These are phyloP conservation scores for Cruciata laevipes DNA, from an alignment of 257 asterid species.

Conservation along the genomic window DNA sequence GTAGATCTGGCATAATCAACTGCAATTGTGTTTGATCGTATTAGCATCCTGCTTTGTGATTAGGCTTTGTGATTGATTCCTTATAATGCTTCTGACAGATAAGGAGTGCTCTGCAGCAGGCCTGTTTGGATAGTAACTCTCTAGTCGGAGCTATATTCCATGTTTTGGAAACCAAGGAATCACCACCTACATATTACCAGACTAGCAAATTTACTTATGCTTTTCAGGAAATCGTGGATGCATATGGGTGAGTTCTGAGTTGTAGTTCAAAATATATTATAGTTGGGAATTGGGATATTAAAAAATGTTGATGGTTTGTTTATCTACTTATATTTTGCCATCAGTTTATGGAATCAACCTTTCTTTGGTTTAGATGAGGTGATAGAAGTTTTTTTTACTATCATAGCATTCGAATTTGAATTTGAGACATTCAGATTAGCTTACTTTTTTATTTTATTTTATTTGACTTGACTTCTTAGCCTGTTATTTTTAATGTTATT, in stretches of 20 bases:
- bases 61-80: constrained; percentile 1
- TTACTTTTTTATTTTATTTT: not conserved
- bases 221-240: constrained; percentile 59
- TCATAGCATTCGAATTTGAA: not conserved
- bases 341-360: not conserved
- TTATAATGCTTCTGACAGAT: constrained; percentile 34
- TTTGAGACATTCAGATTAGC: not conserved
- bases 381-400: not conserved
- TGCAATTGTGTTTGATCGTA: constrained; percentile 2
- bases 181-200: constrained; percentile 55
- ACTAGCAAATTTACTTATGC: constrained; percentile 54
- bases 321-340: not conserved
- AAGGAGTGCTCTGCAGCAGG: constrained; percentile 34
- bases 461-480: not conserved
- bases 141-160: constrained; percentile 52
- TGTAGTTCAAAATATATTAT: not conserved
- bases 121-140: constrained; percentile 45
- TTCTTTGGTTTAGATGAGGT: not conserved
- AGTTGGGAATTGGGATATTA: not conserved
- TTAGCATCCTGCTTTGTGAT: not conserved
- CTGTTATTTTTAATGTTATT: constrained; percentile 1
- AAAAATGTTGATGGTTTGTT: not conserved
- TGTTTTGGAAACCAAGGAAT: constrained; percentile 49
- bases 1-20: constrained; percentile 16
- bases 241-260: constrained; percentile 65